These are phyloP conservation scores for Monosporascus ibericus DNA, from an alignment of 2,329 filamentous ascomycete genomes.

Conservation along the genomic window DNA sequence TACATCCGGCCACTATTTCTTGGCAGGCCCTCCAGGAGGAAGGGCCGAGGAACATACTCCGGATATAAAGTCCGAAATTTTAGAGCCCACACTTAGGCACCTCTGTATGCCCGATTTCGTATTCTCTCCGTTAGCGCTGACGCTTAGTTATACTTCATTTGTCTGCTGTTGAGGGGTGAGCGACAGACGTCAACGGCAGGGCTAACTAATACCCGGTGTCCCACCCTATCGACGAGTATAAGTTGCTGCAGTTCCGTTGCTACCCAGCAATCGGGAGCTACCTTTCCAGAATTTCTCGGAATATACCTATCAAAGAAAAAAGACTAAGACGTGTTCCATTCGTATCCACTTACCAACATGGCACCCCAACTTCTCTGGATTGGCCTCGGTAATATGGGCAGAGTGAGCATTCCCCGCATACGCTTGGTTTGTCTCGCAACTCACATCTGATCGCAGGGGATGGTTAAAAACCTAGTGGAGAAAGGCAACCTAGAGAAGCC, in stretches of 20 bases:
- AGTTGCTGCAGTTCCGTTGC: no score
- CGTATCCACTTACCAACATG: conserved; percentile 30
- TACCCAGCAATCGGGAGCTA: no score
- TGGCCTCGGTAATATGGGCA: conserved; percentile 83
- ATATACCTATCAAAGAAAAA: no score
- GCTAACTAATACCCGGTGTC: background rate
- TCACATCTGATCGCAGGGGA: conserved; percentile 49
- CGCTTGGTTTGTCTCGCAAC: background rate
- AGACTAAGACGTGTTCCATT: no score
- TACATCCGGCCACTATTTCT: background rate
- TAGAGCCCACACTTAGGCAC: no score
- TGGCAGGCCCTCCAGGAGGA: background rate
- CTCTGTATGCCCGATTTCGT: no score
- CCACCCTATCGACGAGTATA: background rate
- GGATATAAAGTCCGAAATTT: no score
- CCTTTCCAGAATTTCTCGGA: no score
- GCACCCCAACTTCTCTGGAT: conserved; percentile 66
- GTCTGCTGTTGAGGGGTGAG: no score
- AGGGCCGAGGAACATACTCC: no score
- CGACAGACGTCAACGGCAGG: background rate
- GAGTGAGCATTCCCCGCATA: conserved; percentile 43
- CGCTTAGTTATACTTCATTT: no score
- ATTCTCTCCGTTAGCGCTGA: no score
- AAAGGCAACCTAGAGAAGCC: conserved; percentile 69
- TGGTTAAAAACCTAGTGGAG: conserved; percentile 75